Evolutionary conservation across 192 early-diverging fungal genomes (phyloP), one percentile per base, ranked within the genome.

Genomic region (Rhizoclosmatium globosum): DNA sequence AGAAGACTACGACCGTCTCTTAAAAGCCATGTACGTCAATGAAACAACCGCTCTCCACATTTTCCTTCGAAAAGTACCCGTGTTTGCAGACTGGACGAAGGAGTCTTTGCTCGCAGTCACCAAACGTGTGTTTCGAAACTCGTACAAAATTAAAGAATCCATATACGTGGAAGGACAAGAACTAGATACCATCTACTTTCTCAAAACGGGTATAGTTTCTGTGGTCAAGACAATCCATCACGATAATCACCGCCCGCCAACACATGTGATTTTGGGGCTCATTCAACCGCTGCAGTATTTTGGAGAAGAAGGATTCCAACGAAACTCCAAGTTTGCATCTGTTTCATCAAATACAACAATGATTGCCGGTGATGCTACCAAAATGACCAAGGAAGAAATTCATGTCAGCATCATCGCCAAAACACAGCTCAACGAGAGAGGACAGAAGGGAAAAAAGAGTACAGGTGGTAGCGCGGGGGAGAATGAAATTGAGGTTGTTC

Each of bases 21-120:
- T 82, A 21, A 83, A 74, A 58, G 80, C 80, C 58, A 73, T 81
- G 17, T 83, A 86, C 56, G 67, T 85, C 21, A 76, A 81, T 43
- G 86, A 87, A 50, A 60, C 48, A 19, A 77, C 76, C n/a, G 86
- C 87, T 53, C 78, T 84, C 43, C 38, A 68, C 39, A 23, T 53
- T 41, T 87, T 87, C 58, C 45, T 87, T 53, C 17, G 50, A 21
- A 77, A 81, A 47, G 68, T 67, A 21, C 53, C 82, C 4, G 80
- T 88, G 0, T 85, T 87, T 42, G 21, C 11, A 17, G 75, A 78
- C 38, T 86, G 79, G 82, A 76, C 66, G 6, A 15, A 23, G 6
- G 59, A 68, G 3, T 39, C 68, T 3, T 56, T 87, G 50, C 57
- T 56, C 19, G 46, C 79, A 7, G 66, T 87, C 17, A 82, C 81